These are phyloP conservation scores for Globisporangium middletonii DNA, from an alignment of 352 stramenopile genomes.

Conservation along the genomic window DNA sequence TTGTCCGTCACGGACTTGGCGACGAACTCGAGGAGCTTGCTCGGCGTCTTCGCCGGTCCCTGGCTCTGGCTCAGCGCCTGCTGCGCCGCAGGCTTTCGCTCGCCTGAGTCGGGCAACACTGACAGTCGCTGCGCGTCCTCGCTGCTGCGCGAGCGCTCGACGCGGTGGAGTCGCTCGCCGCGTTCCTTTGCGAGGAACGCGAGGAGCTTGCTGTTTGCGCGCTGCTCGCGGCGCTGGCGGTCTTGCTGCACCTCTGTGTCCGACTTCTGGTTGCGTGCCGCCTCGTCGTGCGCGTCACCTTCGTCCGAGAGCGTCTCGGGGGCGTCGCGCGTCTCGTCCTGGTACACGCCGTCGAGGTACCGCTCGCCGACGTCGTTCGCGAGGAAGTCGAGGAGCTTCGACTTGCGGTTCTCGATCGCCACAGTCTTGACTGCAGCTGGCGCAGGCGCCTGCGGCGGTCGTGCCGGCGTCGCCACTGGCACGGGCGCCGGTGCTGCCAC, in stretches of 20 bases:
- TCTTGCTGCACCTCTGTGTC: constrained; percentile 5
- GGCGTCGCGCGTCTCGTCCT: constrained; percentile 44
- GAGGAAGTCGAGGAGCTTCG: constrained; percentile 70
- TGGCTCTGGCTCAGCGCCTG: no score
- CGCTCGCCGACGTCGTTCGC: constrained; percentile 63
- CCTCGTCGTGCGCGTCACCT: neutral
- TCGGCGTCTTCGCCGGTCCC: constrained; percentile 10
- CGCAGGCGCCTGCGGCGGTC: neutral
- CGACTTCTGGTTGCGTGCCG: neutral
- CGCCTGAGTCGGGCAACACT: constrained; percentile 18
- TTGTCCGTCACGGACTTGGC: constrained; percentile 45
- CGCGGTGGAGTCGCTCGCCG: constrained; percentile 35
- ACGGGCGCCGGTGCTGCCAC: neutral
- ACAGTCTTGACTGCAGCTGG: neutral
- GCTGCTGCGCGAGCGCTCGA: constrained; percentile 15
- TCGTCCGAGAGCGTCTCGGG: constrained; percentile 17
- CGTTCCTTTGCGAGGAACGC: constrained; percentile 55
- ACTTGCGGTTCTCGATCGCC: constrained; percentile 31
- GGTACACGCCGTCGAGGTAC: constrained; percentile 68
- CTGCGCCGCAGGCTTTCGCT: no score
- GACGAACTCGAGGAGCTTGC: constrained; percentile 50
- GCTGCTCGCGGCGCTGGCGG: constrained; percentile 15
- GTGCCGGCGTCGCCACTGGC: neutral
- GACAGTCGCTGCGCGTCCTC: constrained; percentile 12
- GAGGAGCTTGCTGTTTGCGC: constrained; percentile 45